Base-by-base conservation (phyloP, 2,329 filamentous ascomycete genomes). In the Sporothrix variecibatus region DNA sequence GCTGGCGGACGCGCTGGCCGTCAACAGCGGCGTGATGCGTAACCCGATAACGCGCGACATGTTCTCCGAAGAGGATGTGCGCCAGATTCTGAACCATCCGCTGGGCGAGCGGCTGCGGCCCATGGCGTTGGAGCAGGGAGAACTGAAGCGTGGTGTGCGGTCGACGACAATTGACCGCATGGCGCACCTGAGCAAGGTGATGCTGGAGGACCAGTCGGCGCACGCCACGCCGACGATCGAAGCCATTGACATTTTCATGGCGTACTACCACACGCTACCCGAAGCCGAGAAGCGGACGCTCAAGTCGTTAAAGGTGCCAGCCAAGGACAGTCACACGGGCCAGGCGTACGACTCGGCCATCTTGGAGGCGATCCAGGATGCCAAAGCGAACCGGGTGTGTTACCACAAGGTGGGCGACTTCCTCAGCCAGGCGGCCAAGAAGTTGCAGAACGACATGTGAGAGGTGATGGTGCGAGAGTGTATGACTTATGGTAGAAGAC, bases 31-130 rank as follows among this genome's bases (percentile, higher is more conserved):
- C 67, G 78, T 81, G 31, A 80, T 80, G 79, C 78, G 80, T 60
- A 80, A 81, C 71, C 80, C 79, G n/a, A 76, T 81, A 38, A 80
- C 79, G 68, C 75, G 74, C 20, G 72, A 77, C 43, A 78, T 80
- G 75, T 81, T 81, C 72, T 74, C 76, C n/a, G 71, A 68, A n/a
- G 74, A 72, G 8, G 79, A 81, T 73, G 77, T 81, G 46, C 73
- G 73, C 12, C 68, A 64, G 34, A 80, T 81, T 40, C 67, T 81
- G 2, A 46, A 72, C 28, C 80, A 81, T 73, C 78, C 78, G 9
- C 76, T 80, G 3, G 79, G 79, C n/a, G 40, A 74, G n/a, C 51
- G 62, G 5, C 78, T 81, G 23, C 74, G 65, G 28, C 76, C 77
- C 11, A 70, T 79, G 60, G 68, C 74, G 28, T n/a, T 78, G 7